Evolutionary conservation across 1,284 basidiomycete genomes (phyloP).

Genomic region (Schizophyllum amplum): DNA sequence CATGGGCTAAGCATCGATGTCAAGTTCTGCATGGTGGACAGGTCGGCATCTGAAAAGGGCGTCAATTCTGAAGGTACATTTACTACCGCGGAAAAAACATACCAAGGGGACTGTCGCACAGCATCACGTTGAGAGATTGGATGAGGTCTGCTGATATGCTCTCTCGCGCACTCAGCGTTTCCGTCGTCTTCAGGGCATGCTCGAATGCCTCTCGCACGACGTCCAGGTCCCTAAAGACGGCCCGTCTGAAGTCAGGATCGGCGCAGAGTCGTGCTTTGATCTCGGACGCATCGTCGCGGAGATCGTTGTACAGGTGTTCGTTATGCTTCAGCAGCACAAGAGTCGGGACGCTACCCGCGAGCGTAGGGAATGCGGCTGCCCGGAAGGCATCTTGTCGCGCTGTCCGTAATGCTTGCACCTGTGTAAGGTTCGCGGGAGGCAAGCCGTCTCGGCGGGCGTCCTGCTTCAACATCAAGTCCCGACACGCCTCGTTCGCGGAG

Average conservation of each 20-base stretch:
- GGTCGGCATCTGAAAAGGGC: conserved; percentile 22
- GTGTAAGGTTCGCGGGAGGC: conserved; percentile 46
- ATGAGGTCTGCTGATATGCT: background rate
- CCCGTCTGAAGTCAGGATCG: conserved; percentile 56
- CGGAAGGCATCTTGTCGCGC: conserved; percentile 57
- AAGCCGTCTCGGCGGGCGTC: conserved; percentile 35
- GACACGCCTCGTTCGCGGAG: conserved; percentile 55
- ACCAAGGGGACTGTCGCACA: conserved; percentile 29
- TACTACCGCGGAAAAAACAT: conserved; percentile 8
- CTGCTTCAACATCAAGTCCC: conserved; percentile 46
- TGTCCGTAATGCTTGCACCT: conserved; percentile 59
- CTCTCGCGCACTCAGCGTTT: background rate
- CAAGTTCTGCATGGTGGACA: conserved; percentile 43
- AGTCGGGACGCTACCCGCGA: conserved; percentile 55
- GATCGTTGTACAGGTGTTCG: conserved; percentile 34
- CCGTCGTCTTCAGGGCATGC: conserved; percentile 37
- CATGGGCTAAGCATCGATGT: conserved; percentile 67
- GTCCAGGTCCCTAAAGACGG: conserved; percentile 64
- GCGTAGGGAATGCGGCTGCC: conserved; percentile 51
- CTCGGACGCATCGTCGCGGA: conserved; percentile 37
- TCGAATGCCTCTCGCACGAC: conserved; percentile 63
- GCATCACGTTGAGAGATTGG: conserved; percentile 7
- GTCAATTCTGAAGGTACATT: background rate
- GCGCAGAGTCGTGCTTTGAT: conserved; percentile 54
- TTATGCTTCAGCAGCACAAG: conserved; percentile 67